Base-by-base conservation (phyloP, 192 early-diverging fungal genomes). In the Chytriomyces sp. region DNA sequence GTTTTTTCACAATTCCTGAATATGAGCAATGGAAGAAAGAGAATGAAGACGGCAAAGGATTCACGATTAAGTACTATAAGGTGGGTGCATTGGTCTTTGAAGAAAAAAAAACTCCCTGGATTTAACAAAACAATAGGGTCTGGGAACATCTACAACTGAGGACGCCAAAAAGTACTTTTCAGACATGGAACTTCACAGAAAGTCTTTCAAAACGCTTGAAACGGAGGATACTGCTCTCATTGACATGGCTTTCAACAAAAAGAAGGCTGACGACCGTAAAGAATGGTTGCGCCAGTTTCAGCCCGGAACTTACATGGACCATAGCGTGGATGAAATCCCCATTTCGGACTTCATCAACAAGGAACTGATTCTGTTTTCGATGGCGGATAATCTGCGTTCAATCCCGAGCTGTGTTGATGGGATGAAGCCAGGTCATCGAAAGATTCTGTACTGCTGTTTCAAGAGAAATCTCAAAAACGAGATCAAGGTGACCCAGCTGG, bases 201-300 rank as follows among this genome's bases (percentile, higher is more conserved):
- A 98, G 79, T 85, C 79, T 11, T 98, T 99, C 76, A 67, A 81
- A 46, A 53, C 87, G 0, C 76, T 85, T 13, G 74, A 81, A 48
- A 61, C 80, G 10, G 89, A 92, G 7, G 94, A 94, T 35, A 89
- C 91, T 63, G 78, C 70, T 24, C 85, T 99, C 61, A 89, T 99
- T 43, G 96, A 99, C 75, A 94, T 99, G 94, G 97, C 96, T 0
- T 99, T 99, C 79, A 95, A 87, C 83, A 98, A 97, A 81, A 92
- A 92, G 78, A 95, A 93, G 79, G 94, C 93, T 0, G 92, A 95
- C 73, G 95, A 97, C 50, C 94, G 97, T 75, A 98, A 99, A 78
- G 92, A 97, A 67, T 98, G 97, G 96, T 83, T 99, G 13, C 82
- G 89, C 10, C 78, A 81, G 7, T 97, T 89, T 67, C 79, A 94